Percentiles rank a stretch among this genome's conserved stretches.
These are phyloP conservation scores for Phytopythium kandeliae DNA, from an alignment of 352 stramenopile species.

Conservation along the genomic window DNA sequence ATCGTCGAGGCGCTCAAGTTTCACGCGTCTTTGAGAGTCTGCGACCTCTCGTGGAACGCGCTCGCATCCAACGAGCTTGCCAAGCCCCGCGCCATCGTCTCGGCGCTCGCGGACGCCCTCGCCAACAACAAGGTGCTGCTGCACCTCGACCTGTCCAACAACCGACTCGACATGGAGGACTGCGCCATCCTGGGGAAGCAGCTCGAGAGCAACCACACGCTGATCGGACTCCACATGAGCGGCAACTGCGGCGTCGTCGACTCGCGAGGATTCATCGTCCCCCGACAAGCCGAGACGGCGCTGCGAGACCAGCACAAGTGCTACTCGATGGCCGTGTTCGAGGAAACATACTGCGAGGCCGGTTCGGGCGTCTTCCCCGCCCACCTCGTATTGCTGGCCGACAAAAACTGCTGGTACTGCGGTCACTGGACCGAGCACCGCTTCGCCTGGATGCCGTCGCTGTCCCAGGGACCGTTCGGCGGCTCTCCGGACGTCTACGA, in stretches of 20 bases:
- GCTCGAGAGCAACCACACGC: constrained; percentile 65
- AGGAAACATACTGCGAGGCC: constrained; percentile 57
- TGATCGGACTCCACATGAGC: constrained; percentile 71
- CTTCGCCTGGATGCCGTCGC: constrained; percentile 55
- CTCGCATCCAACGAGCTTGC: constrained; percentile 49
- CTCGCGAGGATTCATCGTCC: constrained; percentile 58
- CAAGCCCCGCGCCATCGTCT: constrained; percentile 36
- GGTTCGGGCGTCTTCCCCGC: constrained; percentile 42
- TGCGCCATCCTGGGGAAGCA: constrained; percentile 53
- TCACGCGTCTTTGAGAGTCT: constrained; percentile 57
- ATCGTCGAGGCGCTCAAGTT: constrained; percentile 72
- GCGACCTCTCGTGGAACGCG: constrained; percentile 76
- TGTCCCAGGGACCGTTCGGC: constrained; percentile 28
- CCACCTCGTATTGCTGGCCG: constrained; percentile 45
- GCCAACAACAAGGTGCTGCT: constrained; percentile 73
- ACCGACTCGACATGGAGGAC: constrained; percentile 56
- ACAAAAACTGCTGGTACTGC: constrained; percentile 77
- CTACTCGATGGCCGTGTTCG: constrained; percentile 68
- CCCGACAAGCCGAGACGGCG: constrained; percentile 26
- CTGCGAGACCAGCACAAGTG: constrained; percentile 73
- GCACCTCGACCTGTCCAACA: constrained; percentile 72
- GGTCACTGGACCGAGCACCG: constrained; percentile 70
- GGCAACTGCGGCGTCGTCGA: constrained; percentile 68
- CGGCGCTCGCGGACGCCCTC: constrained; percentile 50
- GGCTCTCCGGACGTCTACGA: constrained; percentile 22